Percentiles rank a stretch among this genome's conserved stretches.
phyloP scores from a whole-genome alignment of 2,329 filamentous ascomycete species.

The Alternaria rosae region DNA sequence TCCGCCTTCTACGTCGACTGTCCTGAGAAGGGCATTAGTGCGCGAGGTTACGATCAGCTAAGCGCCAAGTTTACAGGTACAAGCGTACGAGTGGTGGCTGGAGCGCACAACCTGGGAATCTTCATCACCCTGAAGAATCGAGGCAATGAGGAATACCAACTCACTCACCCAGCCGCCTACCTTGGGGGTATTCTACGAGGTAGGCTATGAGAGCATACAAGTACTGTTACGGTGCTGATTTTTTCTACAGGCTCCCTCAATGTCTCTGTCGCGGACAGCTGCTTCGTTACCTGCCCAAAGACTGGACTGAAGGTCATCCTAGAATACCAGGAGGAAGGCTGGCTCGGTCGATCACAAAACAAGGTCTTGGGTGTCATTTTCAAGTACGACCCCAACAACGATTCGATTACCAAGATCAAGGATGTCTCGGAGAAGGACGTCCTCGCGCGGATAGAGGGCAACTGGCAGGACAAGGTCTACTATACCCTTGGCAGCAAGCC shows the following conservation, averaged over 20 bases:
- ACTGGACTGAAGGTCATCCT: slow-evolving; percentile 91
- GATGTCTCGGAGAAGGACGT: slow-evolving; percentile 88
- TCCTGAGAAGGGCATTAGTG: slow-evolving; percentile 85
- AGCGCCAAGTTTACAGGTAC: slow-evolving; percentile 98
- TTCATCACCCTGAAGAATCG: slow-evolving; percentile 85
- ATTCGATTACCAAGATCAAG: slow-evolving; percentile 78
- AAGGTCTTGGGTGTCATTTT: slow-evolving; percentile 91
- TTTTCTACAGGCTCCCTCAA: slow-evolving; percentile 69
- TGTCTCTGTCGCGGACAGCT: slow-evolving; percentile 88
- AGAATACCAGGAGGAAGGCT: slow-evolving; percentile 92
- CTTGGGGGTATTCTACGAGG: slow-evolving; percentile 85
- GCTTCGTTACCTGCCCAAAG: slow-evolving; percentile 87
- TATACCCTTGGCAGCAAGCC: slow-evolving; percentile 61
- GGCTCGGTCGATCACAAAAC: slow-evolving; percentile 90
- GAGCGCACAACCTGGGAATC: slow-evolving; percentile 93
- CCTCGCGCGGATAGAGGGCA: slow-evolving; percentile 80
- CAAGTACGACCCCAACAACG: slow-evolving; percentile 85
- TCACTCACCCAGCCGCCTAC: slow-evolving; percentile 93
- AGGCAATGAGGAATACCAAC: slow-evolving; percentile 88
- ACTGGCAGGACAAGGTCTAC: slow-evolving; percentile 78
- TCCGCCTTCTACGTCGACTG: slow-evolving; percentile 95
- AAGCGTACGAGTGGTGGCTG: slow-evolving; percentile 87
- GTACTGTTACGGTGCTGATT: slow-evolving; percentile 13
- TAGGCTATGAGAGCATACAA: slow-evolving; percentile 18
- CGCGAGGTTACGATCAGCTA: slow-evolving; percentile 92